Conservation (phyloP, 495 filamentous ascomycete species). For the Coniosporium apollinis region DNA sequence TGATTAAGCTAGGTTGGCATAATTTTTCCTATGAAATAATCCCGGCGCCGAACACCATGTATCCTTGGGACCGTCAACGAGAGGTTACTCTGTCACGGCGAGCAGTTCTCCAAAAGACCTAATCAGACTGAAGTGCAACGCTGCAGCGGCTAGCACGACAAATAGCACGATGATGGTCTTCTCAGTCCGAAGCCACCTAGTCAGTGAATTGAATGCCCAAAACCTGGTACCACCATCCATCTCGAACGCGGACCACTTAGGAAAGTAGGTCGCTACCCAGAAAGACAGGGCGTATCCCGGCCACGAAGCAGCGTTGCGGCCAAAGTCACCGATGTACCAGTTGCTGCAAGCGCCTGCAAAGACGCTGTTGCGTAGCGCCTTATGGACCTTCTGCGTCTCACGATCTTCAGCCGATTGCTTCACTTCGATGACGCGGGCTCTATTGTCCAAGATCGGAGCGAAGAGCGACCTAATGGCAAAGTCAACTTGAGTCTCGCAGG, state of each 20-base stretch:
- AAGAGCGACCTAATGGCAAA: constrained; percentile 16
- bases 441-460: constrained; percentile 21
- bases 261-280: constrained; percentile 13
- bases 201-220: constrained; percentile 7
- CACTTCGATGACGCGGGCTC: constrained; percentile 20
- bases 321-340: constrained; percentile 23
- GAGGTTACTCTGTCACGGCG: too few species aligned
- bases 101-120: too few species aligned
- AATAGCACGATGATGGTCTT: too few species aligned
- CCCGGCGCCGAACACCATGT: too few species aligned
- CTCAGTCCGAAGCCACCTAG: constrained; percentile 3
- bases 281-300: constrained; percentile 13
- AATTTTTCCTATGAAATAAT: too few species aligned
- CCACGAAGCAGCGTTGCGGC: constrained; percentile 11
- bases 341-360: constrained; percentile 21
- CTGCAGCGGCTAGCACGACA: too few species aligned
- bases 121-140: too few species aligned
- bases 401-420: constrained; percentile 20
- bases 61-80: too few species aligned
- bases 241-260: constrained; percentile 10
- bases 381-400: constrained; percentile 15
- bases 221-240: constrained; percentile 2
- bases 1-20: too few species aligned
- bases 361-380: constrained; percentile 13
- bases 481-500: constrained; percentile 24